These are phyloP conservation scores for Aspergillus japonicus DNA, from an alignment of 2,329 filamentous ascomycete genomes.

Conservation along the genomic window DNA sequence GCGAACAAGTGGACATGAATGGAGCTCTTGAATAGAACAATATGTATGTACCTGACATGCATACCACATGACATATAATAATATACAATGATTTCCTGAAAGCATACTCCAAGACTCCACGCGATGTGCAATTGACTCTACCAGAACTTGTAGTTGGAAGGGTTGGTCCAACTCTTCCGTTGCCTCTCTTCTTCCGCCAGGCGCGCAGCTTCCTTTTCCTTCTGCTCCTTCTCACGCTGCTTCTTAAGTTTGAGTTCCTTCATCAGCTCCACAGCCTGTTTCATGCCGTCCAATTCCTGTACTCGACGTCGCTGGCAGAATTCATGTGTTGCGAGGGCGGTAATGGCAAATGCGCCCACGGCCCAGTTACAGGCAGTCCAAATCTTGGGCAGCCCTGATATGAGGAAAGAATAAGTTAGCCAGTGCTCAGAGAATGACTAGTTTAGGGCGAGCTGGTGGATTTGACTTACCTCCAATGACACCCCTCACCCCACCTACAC, in stretches of 20 bases:
- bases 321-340: slow-evolving; percentile 73
- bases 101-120: slow-evolving; percentile 36
- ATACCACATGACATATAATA: slow-evolving; percentile 23
- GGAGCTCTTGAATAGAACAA: slow-evolving; percentile 9
- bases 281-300: slow-evolving; percentile 79
- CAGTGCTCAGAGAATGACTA: background rate
- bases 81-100: slow-evolving; percentile 22
- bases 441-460: background rate
- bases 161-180: slow-evolving; percentile 45
- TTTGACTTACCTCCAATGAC: slow-evolving; percentile 66
- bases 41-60: slow-evolving; percentile 25
- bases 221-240: slow-evolving; percentile 50
- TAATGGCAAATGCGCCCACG: slow-evolving; percentile 70
- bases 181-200: slow-evolving; percentile 40
- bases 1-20: slow-evolving; percentile 7
- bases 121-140: slow-evolving; percentile 28
- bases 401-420: background rate
- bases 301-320: slow-evolving; percentile 75
- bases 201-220: slow-evolving; percentile 37
- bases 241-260: slow-evolving; percentile 69
- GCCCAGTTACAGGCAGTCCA: slow-evolving; percentile 79
- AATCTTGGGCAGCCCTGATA: slow-evolving; percentile 53
- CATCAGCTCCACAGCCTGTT: slow-evolving; percentile 78
- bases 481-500: slow-evolving; percentile 69
- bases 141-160: slow-evolving; percentile 50